Evolutionary conservation across 1,284 basidiomycete species (phyloP).

Genomic region (Melampsora americana): DNA sequence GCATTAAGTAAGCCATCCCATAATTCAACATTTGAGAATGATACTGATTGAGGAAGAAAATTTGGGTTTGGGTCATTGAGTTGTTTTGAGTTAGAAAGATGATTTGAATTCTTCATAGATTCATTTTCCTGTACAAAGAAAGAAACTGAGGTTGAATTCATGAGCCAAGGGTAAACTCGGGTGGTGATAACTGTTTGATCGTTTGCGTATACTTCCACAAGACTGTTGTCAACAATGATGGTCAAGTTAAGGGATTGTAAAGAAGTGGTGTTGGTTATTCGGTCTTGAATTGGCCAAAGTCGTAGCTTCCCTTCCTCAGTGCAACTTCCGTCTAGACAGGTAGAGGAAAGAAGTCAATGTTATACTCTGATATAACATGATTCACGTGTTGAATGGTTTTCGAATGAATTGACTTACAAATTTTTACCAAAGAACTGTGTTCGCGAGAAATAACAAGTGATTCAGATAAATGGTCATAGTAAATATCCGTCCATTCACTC

Average conservation of each 20-base stretch:
- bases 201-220: constrained; percentile 54
- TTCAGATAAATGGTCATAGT: constrained; percentile 45
- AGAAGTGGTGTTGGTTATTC: background rate
- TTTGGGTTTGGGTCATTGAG: background rate
- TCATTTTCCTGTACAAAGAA: constrained; percentile 8
- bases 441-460: constrained; percentile 45
- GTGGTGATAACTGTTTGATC: constrained; percentile 52
- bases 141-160: constrained; percentile 1
- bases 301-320: constrained; percentile 48
- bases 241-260: constrained; percentile 48
- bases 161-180: constrained; percentile 49
- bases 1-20: constrained; percentile 39
- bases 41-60: constrained; percentile 22
- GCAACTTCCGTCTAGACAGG: constrained; percentile 44
- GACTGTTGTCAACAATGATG: constrained; percentile 51
- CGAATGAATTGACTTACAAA: constrained; percentile 43
- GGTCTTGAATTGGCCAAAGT: constrained; percentile 47
- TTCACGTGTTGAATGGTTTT: background rate
- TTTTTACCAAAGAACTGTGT: constrained; percentile 45
- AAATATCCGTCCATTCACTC: constrained; percentile 49
- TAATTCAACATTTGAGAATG: constrained; percentile 24
- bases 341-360: background rate
- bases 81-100: background rate
- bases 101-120: background rate
- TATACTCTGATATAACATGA: background rate